Conservation (phyloP, 345 rosid genomes). For the Passiflora organensis region DNA sequence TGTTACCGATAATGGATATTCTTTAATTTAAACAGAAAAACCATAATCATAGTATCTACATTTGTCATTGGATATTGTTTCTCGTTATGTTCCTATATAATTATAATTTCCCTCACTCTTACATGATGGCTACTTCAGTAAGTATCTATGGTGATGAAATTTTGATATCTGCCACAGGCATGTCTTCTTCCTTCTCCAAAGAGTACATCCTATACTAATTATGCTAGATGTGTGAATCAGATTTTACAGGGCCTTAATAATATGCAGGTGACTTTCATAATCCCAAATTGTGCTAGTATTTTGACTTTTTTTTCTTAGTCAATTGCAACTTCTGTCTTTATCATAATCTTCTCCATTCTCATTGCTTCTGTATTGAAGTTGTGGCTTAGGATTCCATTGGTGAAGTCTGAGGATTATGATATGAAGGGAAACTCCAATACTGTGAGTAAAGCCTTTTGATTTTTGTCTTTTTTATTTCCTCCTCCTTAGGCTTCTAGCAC, state of each 20-base stretch:
- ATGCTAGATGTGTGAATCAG: constrained; percentile 92
- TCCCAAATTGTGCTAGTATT: not conserved
- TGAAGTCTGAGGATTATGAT: constrained; percentile 55
- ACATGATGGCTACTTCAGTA: no score
- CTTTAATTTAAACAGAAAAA: no score
- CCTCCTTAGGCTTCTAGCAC: no score
- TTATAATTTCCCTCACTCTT: no score
- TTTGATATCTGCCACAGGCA: constrained; percentile 46
- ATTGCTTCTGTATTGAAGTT: constrained; percentile 42
- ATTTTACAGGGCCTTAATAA: constrained; percentile 72
- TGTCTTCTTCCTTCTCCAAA: constrained; percentile 95
- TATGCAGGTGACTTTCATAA: constrained; percentile 53
- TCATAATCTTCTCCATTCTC: not conserved
- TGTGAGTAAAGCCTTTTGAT: constrained; percentile 39
- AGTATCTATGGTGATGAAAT: no score
- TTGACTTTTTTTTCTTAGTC: not conserved
- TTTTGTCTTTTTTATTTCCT: no score
- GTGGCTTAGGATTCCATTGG: constrained; percentile 59
- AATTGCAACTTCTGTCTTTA: constrained; percentile 3
- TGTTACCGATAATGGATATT: no score
- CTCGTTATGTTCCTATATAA: no score
- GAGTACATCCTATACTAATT: constrained; percentile 72
- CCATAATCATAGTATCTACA: no score
- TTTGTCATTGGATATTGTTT: no score
- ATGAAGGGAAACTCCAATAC: constrained; percentile 6